Conservation (phyloP, 805 yeast species). For the Starmera quercuum region DNA sequence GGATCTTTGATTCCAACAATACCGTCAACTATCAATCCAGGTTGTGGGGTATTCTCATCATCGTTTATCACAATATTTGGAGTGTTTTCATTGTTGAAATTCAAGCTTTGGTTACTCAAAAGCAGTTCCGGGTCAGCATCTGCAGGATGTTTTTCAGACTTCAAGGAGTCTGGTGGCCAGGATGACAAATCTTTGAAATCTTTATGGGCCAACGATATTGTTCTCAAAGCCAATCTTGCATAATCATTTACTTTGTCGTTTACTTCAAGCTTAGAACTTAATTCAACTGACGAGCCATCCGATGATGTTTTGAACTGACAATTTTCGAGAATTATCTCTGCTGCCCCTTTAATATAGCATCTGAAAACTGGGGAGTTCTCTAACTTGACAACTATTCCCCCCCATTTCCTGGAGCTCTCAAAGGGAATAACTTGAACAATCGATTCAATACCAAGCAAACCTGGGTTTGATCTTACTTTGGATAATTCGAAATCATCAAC, state of each 20-base stretch:
- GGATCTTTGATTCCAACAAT: constrained; percentile 96
- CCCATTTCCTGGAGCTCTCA: constrained; percentile 90
- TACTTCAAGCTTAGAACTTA: constrained; percentile 21
- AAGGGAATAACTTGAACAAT: constrained; percentile 78
- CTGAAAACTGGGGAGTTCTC: constrained; percentile 37
- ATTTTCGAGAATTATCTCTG: constrained; percentile 69
- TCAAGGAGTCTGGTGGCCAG: constrained; percentile 65
- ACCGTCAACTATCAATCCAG: constrained; percentile 52
- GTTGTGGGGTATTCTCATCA: constrained; percentile 8
- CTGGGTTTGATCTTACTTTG: constrained; percentile 29
- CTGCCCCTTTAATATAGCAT: constrained; percentile 84
- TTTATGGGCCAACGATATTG: constrained; percentile 79
- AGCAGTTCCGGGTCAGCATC: constrained; percentile 38
- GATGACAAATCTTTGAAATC: constrained; percentile 41
- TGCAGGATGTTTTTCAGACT: constrained; percentile 22
- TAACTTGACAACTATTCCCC: constrained; percentile 61
- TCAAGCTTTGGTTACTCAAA: constrained; percentile 25
- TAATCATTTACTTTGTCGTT: constrained; percentile 41
- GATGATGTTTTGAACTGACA: constrained; percentile 37
- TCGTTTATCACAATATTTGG: constrained; percentile 22
- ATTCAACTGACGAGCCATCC: constrained; percentile 21
- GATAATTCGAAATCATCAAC: constrained; percentile 38
- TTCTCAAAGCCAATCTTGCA: constrained; percentile 78
- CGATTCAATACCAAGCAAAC: constrained; percentile 23
- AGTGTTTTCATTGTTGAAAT: constrained; percentile 4